Evolutionary conservation across 1,139 yeast genomes (phyloP).

Genomic region (Wickerhamiella infanticola): DNA sequence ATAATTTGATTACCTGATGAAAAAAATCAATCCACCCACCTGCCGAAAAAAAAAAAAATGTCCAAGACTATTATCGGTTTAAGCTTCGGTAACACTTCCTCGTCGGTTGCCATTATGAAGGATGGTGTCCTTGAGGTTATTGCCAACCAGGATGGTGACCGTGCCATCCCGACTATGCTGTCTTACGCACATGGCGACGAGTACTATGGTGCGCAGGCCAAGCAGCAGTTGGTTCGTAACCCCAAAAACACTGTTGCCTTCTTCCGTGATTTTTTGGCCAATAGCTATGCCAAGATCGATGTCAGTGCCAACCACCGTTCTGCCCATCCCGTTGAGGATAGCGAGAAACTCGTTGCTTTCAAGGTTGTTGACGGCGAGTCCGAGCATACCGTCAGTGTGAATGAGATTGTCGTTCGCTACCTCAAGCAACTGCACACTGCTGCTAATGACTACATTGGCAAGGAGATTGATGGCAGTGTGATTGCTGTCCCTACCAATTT

Average conservation of each 20-base stretch:
- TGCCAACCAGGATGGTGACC: constrained; percentile 98
- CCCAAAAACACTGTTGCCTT: constrained; percentile 73
- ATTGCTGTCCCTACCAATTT: constrained; percentile 87
- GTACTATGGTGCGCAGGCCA: constrained; percentile 94
- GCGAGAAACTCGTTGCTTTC: constrained; percentile 36
- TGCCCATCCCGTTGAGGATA: constrained; percentile 53
- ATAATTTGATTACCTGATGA: background rate
- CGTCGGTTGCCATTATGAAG: constrained; percentile 85
- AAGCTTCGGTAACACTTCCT: constrained; percentile 90
- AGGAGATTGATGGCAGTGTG: constrained; percentile 65
- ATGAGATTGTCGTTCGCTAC: constrained; percentile 74
- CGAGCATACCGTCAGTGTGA: constrained; percentile 42
- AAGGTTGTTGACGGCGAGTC: constrained; percentile 24
- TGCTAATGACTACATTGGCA: constrained; percentile 87
- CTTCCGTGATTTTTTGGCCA: constrained; percentile 88
- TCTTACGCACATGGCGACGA: constrained; percentile 91
- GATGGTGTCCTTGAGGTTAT: constrained; percentile 93
- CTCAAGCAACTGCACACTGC: constrained; percentile 68
- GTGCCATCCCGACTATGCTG: constrained; percentile 84
- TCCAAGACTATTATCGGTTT: constrained; percentile 66
- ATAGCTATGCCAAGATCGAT: constrained; percentile 54
- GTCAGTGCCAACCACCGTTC: constrained; percentile 43
- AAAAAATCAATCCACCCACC: background rate
- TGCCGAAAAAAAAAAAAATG: constrained; percentile 3
- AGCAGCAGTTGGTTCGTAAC: constrained; percentile 83